Conservation (phyloP, 306 rosid genomes). For the Pachyrhizus erosus region DNA sequence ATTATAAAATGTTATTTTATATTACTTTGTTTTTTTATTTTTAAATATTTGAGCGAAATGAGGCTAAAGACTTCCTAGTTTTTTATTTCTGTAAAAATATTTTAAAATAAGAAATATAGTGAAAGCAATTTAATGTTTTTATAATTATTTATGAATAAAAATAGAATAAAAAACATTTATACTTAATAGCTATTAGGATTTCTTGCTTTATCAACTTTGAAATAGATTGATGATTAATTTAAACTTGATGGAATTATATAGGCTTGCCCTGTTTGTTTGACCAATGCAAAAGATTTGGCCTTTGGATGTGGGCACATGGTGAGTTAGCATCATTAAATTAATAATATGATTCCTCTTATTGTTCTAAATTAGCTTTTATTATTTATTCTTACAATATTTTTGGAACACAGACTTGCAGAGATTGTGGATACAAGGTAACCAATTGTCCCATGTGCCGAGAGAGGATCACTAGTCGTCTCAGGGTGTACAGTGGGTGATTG, state of each 20-base stretch:
- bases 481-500: conserved; percentile 71
- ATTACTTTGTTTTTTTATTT: not conserved
- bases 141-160: not conserved
- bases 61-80: not conserved
- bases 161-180: not conserved
- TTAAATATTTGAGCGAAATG: not conserved
- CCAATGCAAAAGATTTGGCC: conserved; percentile 75
- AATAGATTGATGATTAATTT: conserved; percentile 10
- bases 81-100: not conserved
- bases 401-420: conserved; percentile 73
- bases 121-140: not conserved
- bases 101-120: not conserved
- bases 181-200: not conserved
- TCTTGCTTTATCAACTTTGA: conserved; percentile 16
- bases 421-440: conserved; percentile 72
- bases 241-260: conserved; percentile 41
- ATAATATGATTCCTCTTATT: not conserved
- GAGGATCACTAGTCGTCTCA: conserved; percentile 73
- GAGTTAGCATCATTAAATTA: conserved; percentile 36
- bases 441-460: conserved; percentile 79
- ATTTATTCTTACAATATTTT: conserved; percentile 12
- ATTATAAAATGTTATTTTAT: not conserved
- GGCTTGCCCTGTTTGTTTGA: conserved; percentile 86
- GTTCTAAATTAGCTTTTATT: not conserved
- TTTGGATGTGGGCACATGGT: conserved; percentile 95